Evolutionary conservation across 164 flowering plant species (phyloP).

Genomic region (Protea cynaroides): DNA sequence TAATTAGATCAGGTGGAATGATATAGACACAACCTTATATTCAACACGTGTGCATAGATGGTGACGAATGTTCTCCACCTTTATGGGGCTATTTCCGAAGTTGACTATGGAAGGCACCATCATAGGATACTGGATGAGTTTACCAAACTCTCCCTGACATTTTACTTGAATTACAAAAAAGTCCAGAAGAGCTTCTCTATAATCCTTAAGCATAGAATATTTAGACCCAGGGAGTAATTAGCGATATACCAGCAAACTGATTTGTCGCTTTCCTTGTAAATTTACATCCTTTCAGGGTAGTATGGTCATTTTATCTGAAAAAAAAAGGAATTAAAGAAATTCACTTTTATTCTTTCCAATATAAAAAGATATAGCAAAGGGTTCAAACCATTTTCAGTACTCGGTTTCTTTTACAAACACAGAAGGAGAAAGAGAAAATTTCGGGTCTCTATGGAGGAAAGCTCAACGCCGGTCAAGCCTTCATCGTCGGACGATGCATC

Average conservation of each 20-base stretch:
- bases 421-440: too few species aligned
- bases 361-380: too few species aligned
- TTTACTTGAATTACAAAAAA: conserved; percentile 4
- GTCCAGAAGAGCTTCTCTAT: not conserved
- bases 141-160: not conserved
- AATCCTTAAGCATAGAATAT: too few species aligned
- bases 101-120: not conserved
- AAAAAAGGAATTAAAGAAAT: not conserved
- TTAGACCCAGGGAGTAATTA: too few species aligned
- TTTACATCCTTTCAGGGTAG: not conserved
- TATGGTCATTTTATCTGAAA: not conserved
- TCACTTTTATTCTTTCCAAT: too few species aligned
- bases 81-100: conserved; percentile 1
- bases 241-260: too few species aligned
- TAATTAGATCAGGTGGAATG: too few species aligned
- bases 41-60: not conserved
- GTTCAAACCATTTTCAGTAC: too few species aligned
- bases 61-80: conserved; percentile 1
- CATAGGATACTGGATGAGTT: not conserved
- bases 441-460: conserved; percentile 10
- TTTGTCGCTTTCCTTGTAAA: too few species aligned
- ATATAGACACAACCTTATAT: conserved; percentile 13
- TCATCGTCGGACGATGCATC: not conserved
- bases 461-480: conserved; percentile 5
- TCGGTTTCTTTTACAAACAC: too few species aligned